These are phyloP conservation scores for Dioscorea cayenensis DNA, from an alignment of 116 monocot species.

Conservation along the genomic window DNA sequence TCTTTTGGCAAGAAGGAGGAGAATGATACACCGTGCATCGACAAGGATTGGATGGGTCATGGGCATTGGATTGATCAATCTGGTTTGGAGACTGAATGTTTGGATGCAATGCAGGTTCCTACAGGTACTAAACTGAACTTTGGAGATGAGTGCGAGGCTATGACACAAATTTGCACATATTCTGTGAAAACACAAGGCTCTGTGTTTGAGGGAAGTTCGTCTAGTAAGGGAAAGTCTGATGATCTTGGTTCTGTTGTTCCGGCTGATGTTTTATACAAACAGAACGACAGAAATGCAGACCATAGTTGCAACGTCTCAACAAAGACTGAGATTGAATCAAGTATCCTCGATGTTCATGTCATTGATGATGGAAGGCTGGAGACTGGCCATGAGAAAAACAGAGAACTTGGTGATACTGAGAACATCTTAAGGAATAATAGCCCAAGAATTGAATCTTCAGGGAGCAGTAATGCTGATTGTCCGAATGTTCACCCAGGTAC, in stretches of 20 bases:
- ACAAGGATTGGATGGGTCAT: background rate
- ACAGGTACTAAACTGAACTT: background rate
- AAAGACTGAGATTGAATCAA: conserved; percentile 22
- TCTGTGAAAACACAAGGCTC: conserved; percentile 6
- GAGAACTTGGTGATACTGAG: background rate
- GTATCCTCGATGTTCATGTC: conserved; percentile 67
- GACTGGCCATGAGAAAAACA: background rate
- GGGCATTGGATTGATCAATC: background rate
- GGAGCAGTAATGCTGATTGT: background rate
- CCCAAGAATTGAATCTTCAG: conserved; percentile 3
- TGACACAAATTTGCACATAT: conserved; percentile 18
- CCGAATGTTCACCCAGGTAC: conserved; percentile 4
- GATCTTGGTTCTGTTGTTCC: background rate
- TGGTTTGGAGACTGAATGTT: background rate
- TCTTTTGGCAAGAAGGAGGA: conserved; percentile 24
- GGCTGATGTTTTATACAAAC: background rate
- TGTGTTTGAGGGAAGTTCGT: background rate
- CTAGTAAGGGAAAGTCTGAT: background rate
- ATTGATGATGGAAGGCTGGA: conserved; percentile 29
- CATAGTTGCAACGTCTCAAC: conserved; percentile 8
- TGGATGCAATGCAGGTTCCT: background rate
- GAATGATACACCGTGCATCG: background rate
- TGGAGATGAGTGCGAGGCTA: conserved; percentile 24
- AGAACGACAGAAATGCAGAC: conserved; percentile 4
- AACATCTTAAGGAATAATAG: background rate